Evolutionary conservation across 768 basidiomycete species (phyloP), one percentile per base, ranked within the genome.

Genomic region (Boletus insuetus): DNA sequence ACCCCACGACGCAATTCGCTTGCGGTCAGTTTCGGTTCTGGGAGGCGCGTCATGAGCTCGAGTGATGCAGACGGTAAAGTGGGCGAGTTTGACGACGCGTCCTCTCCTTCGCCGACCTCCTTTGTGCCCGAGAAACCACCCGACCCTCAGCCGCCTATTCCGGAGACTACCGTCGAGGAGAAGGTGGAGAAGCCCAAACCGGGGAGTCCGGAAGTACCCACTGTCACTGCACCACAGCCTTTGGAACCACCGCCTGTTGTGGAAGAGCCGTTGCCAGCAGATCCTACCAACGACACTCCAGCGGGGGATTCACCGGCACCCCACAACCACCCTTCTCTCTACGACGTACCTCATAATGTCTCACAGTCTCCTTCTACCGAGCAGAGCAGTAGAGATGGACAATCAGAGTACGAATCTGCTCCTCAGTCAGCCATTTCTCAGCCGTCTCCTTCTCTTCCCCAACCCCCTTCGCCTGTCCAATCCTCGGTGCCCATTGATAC

Each of bases 1-100:
- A 37, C 42, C 1, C 63, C 50, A 1, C 64, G 69, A 38, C 69
- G 69, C 40, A 72, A 72, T 47, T 72, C 70, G 47, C 46, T 71
- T 14, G 67, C 70, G 17, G 44, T 62, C 42, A 54, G 55, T 17
- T 62, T 70, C 57, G 60, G 58, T 6, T 53, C 63, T 31, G 60
- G 47, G n/a, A 58, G 57, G 58, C 66, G 61, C 32, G 64, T 49
- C 38, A 34, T 58, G 54, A 66, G 58, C 43, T n/a, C 51, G 29
- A 57, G 54, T 9, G 58, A 56, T 31, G 55, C 43, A 3, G 60
- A 58, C 16, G 43, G 10, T 31, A n/a, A 7, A 5, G 39, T 10
- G 13, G 14, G 6, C 7, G 53, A 57, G 42, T 43, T 40, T 0
- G 34, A 38, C 51, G 62, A 61, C 37, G 50, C 45, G 20, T 48